Base-by-base conservation (phyloP, 345 rosid genomes). In the Moricandia arvensis region DNA sequence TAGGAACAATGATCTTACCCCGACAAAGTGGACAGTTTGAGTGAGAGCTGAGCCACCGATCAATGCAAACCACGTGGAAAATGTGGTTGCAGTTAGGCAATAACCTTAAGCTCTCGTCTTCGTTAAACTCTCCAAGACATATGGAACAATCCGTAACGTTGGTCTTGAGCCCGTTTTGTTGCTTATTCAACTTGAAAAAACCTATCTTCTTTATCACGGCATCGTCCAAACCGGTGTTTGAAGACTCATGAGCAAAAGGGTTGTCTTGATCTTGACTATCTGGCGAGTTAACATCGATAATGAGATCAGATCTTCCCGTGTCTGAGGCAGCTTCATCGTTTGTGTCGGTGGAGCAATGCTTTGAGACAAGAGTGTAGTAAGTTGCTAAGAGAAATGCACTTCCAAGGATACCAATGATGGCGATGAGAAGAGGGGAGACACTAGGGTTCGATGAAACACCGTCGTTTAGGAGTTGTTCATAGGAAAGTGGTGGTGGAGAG, bases 1-100 rank as follows among this genome's bases (percentile, higher is more conserved):
- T 61, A 2, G 84, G 35, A 57, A 83, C 78, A 34, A 81, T 59
- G 17, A 95, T 78, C 53, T 87, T 85, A 12, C 93, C 89, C 1
- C 99, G 96, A 66, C 97, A 92, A 61, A 95, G 64, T 0, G 99
- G 99, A 81, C 99, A 95, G 62, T 85, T 92, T 2, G 96, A 85
- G 74, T 95, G 97, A 76, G 91, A 87, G 58, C 63, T 83, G 4
- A 95, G 97, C 97, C 99, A 95, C 4, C 87, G 83, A 81, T 95
- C 99, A 57, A 95, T 90, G 79, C 99, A 95, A 16, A 78, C 81
- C 2, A 92, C 87, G 61, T 92, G 99, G 69, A 92, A 92, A 68
- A 83, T 88, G 73, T 95, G 99, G 66, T 83, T 83, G 43, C 99
- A 95, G 69, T 83, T 92, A 8, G 99, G 99, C 81, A 92, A 80